Percentiles rank a stretch among this genome's conserved stretches.
Conservation (phyloP, 306 rosid species). For the Lagenaria siceraria region DNA sequence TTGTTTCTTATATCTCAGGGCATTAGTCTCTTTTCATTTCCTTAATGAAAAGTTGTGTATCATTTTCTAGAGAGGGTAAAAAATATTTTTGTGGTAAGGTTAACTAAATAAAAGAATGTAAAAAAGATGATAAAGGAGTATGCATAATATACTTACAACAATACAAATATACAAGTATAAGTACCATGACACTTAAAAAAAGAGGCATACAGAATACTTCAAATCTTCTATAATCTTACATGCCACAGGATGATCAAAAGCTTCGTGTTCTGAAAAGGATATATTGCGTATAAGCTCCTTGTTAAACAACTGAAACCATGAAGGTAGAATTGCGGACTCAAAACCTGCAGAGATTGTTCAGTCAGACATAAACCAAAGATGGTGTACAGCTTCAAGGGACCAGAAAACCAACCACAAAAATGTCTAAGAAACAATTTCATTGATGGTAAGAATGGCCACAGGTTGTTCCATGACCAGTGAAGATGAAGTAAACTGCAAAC, state of each 20-base stretch:
- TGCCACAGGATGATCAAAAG: conserved; percentile 98
- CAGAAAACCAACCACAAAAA: background rate
- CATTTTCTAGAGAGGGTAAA: no score
- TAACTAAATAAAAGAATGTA: background rate
- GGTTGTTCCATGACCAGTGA: background rate
- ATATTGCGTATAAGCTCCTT: conserved; percentile 60
- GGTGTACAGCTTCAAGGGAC: background rate
- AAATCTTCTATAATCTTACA: conserved; percentile 35
- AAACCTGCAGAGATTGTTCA: conserved; percentile 36
- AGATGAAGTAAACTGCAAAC: background rate
- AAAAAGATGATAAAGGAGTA: background rate
- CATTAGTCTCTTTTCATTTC: no score
- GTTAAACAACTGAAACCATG: conserved; percentile 85
- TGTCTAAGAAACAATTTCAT: background rate
- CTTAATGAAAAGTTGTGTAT: no score
- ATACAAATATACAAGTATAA: background rate
- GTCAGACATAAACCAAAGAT: background rate
- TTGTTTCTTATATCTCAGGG: no score
- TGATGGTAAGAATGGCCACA: no score
- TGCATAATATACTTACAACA: background rate
- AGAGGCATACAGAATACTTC: background rate
- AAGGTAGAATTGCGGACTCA: conserved; percentile 47
- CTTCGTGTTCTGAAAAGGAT: conserved; percentile 96
- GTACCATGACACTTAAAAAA: background rate
- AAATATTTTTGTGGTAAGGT: background rate